Percentiles rank a stretch among this genome's conserved stretches.
phyloP scores from a whole-genome alignment of 1,284 basidiomycete species.

The Ustilago trichophora region DNA sequence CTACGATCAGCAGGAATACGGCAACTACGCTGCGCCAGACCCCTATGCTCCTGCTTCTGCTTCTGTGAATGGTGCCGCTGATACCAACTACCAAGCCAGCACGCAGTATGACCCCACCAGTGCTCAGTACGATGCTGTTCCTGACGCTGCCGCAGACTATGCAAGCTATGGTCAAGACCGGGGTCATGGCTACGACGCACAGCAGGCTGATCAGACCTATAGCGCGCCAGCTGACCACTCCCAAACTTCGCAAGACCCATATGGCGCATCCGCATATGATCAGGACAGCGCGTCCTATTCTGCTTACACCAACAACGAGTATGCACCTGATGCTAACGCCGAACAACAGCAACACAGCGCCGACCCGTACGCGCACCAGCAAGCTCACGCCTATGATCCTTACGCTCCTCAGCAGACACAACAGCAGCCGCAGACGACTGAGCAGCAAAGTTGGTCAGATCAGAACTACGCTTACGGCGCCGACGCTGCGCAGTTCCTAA shows the following conservation, averaged over 20 bases:
- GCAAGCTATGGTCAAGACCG: conserved; percentile 7
- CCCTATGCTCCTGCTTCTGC: conserved; percentile 21
- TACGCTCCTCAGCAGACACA: conserved; percentile 14
- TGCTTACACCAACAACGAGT: conserved; percentile 6
- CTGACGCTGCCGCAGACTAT: conserved; percentile 5
- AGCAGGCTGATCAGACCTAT: conserved; percentile 9
- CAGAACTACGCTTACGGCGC: conserved; percentile 10
- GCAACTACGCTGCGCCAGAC: conserved; percentile 8
- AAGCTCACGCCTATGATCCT: background rate
- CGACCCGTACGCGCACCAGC: conserved; percentile 2
- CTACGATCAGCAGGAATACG: conserved; percentile 17
- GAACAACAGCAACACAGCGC: conserved; percentile 1
- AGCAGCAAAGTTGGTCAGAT: conserved; percentile 10
- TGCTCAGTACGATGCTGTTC: conserved; percentile 6
- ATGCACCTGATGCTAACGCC: background rate
- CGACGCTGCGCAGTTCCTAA: background rate
- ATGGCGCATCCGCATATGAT: no score
- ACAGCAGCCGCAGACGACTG: conserved; percentile 4
- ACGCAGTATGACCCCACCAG: no score
- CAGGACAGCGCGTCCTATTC: no score
- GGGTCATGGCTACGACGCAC: conserved; percentile 12
- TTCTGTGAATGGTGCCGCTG: background rate
- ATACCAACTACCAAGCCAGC: no score
- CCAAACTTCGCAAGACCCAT: conserved; percentile 6
- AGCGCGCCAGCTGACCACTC: conserved; percentile 2